These are phyloP conservation scores for Ceratobasidium sp. DNA, from an alignment of 1,284 basidiomycete species.

Conservation along the genomic window DNA sequence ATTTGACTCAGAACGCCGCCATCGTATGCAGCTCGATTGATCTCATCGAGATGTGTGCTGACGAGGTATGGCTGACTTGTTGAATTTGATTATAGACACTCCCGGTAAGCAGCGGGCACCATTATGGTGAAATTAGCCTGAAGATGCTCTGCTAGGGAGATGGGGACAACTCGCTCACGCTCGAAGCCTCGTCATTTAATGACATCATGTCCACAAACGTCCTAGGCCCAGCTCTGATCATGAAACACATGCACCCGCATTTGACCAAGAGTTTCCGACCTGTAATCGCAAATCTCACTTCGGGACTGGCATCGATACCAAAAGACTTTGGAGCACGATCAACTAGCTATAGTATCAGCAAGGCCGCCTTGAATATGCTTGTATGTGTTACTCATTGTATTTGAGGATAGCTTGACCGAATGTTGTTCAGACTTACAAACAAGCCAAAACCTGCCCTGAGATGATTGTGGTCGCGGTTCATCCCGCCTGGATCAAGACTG, in stretches of 20 bases:
- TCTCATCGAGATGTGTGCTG: background rate
- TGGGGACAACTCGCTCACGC: conserved; percentile 28
- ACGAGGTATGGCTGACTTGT: conserved; percentile 1
- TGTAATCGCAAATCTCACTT: conserved; percentile 52
- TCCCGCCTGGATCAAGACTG: conserved; percentile 47
- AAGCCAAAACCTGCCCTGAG: conserved; percentile 43
- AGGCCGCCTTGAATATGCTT: conserved; percentile 46
- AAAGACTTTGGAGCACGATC: conserved; percentile 44
- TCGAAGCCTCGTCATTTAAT: conserved; percentile 23
- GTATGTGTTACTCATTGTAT: conserved; percentile 33
- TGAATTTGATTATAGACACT: background rate
- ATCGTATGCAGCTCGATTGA: conserved; percentile 46
- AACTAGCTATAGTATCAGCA: conserved; percentile 45
- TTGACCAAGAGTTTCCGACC: conserved; percentile 50
- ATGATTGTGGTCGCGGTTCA: conserved; percentile 44
- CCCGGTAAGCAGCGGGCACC: background rate
- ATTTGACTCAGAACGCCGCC: conserved; percentile 55
- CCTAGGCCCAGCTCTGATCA: conserved; percentile 50
- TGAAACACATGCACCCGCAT: conserved; percentile 48
- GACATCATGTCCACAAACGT: conserved; percentile 47
- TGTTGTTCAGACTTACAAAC: conserved; percentile 44
- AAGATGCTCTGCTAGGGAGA: conserved; percentile 42
- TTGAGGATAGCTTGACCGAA: background rate
- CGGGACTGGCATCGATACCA: conserved; percentile 49
- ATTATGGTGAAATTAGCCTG: background rate